Evolutionary conservation across 768 basidiomycete species (phyloP).

Genomic region (Macrolepiota albuminosa): DNA sequence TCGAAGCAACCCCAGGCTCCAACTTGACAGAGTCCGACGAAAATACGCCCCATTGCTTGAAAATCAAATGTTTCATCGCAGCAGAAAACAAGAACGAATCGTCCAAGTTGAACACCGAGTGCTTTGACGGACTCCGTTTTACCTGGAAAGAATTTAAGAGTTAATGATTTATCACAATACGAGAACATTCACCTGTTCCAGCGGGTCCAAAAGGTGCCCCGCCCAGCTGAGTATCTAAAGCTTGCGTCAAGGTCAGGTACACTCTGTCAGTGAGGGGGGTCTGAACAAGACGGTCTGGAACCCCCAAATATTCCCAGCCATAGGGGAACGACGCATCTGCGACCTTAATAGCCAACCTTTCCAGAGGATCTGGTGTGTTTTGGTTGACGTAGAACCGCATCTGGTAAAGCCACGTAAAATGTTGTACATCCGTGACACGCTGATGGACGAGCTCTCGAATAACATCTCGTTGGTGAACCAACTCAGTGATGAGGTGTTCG

Average conservation of each 20-base stretch:
- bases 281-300: constrained; percentile 94
- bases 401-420: constrained; percentile 93
- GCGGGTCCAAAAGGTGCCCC: constrained; percentile 98
- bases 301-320: constrained; percentile 98
- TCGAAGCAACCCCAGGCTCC: constrained; percentile 99
- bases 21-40: constrained; percentile 97
- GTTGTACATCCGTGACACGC: constrained; percentile 55
- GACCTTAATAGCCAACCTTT: constrained; percentile 74
- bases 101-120: constrained; percentile 92
- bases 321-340: constrained; percentile 95
- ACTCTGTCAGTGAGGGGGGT: constrained; percentile 97
- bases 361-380: constrained; percentile 65
- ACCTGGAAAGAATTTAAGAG: constrained; percentile 38
- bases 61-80: constrained; percentile 99
- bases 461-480: constrained; percentile 97
- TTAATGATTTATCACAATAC: background rate
- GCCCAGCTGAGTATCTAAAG: constrained; percentile 90
- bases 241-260: constrained; percentile 94
- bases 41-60: constrained; percentile 99
- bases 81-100: constrained; percentile 99
- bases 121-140: constrained; percentile 99
- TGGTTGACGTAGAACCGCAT: constrained; percentile 96
- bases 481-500: constrained; percentile 97
- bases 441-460: constrained; percentile 73
- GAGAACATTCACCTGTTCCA: constrained; percentile 65